Evolutionary conservation across 75 land plant species (phyloP), one percentile per base, ranked within the genome.

Genomic region (Adiantum capillusveneris): DNA sequence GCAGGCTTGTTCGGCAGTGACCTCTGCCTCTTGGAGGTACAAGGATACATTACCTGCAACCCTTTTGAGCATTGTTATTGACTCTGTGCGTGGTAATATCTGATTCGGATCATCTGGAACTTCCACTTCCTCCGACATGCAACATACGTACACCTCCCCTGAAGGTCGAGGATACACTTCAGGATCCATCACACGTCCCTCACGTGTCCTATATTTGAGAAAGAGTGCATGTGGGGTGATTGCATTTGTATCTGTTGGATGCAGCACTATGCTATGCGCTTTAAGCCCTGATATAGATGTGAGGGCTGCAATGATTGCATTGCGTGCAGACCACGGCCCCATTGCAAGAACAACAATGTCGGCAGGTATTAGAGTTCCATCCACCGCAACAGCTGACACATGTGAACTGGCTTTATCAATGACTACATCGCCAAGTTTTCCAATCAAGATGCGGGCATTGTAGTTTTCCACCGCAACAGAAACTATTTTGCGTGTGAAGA

Each of bases 111-210:
- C 79, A 18, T 80, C 83, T 0, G 97, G 97, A 11, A 85, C 73
- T 52, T 70, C 82, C 1, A 29, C 81, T 44, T 82, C 84, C 58
- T 76, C 65, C 20, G 89, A 82, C 94, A 84, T 82, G 39, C 97
- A 94, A 65, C 93, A 91, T 27, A 88, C 53, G 76, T 91, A 91
- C 24, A 91, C 94, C 29, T 91, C 97, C 9, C 97, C 90, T 19
- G 85, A 84, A 22, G 95, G 88, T 1, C 97, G 76, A 2, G 97
- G 97, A 37, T 82, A 91, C 20, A 91, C 73, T 64, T 91, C 97
- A 0, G 88, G 86, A 60, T 87, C 97, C 70, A 88, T 25, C 1
- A 78, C 39, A 56, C 65, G 74, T 13, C 83, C 86, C 25, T 87
- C 82, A 12, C 65, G 46, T 0, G 86, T 72, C 57, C 58, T 59